phyloP scores from a whole-genome alignment of 2,329 filamentous ascomycete species.

The Gnomoniopsis smithogilvyi region DNA sequence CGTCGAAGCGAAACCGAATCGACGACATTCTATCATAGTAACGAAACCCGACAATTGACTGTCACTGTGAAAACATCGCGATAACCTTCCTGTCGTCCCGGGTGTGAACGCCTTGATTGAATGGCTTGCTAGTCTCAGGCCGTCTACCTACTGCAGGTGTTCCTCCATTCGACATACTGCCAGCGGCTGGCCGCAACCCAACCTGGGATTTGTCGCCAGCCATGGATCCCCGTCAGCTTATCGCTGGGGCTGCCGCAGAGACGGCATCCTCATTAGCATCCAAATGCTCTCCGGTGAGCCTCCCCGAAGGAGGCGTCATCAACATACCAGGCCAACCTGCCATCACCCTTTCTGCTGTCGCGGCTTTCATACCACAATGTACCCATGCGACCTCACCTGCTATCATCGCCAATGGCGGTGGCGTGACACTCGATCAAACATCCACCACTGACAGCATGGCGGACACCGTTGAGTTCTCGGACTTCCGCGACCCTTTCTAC shows the following conservation, averaged over 20 bases:
- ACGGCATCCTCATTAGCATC: slow-evolving; percentile 18
- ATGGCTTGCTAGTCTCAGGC: slow-evolving; percentile 16
- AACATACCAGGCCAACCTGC: slow-evolving; percentile 50
- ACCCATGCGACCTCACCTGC: slow-evolving; percentile 36
- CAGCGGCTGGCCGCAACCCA: slow-evolving; percentile 25
- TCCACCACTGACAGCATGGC: slow-evolving; percentile 22
- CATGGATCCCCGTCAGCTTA: slow-evolving; percentile 25
- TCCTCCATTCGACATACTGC: slow-evolving; percentile 8
- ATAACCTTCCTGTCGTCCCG: too few relatives aligned
- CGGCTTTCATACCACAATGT: slow-evolving; percentile 59
- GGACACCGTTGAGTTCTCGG: slow-evolving; percentile 46
- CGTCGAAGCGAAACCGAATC: too few relatives aligned
- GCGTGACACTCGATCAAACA: slow-evolving; percentile 30
- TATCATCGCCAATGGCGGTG: slow-evolving; percentile 39
- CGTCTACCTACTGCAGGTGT: slow-evolving; percentile 7
- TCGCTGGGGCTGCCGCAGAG: slow-evolving; percentile 19
- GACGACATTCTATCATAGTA: background rate
- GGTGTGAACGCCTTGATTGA: background rate
- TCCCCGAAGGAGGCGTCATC: slow-evolving; percentile 44
- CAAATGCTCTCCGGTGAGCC: slow-evolving; percentile 26
- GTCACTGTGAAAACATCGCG: background rate
- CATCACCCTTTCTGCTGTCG: slow-evolving; percentile 57
- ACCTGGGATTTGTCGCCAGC: slow-evolving; percentile 15
- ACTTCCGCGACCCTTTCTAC: slow-evolving; percentile 85
- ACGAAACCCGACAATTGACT: background rate